Base-by-base conservation (phyloP, 208 protist genomes). In the Leishmania lainsoni region DNA sequence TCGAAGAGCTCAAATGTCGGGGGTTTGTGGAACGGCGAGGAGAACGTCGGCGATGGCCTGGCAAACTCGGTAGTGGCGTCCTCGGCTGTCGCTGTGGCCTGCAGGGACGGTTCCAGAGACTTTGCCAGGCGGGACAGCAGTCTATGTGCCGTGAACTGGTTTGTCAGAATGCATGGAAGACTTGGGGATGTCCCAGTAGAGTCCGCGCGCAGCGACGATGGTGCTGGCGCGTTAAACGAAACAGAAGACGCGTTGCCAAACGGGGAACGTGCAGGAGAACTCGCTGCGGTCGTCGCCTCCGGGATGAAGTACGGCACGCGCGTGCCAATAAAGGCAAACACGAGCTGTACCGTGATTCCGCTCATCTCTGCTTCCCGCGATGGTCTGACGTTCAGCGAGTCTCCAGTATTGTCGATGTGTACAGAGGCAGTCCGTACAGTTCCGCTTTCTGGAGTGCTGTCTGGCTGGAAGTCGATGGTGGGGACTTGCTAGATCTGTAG, bases 271-370 rank as follows among this genome's bases (percentile, higher is more conserved):
- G 51, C 48, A 8, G 77, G 78, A 14, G 78, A 81, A 1, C 14
- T 39, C 4, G 81, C 8, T 10, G 71, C 10, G 12, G 45, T 51
- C 3, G 45, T 54, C 69, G 69, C 29, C 42, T 51, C 69, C 10
- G 26, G 56, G n/a, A 86, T 80, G 71, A 72, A 72, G 69, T 85
- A 85, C 0, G 82, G 82, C 71, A 83, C 78, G 2, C 83, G 83
- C 22, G 78, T 83, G 78, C 83, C 77, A n/a, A 86, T 49, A 45
- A 86, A 83, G 75, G 83, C 83, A 35, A 86, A 86, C 4, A 86
- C 58, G 10, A 86, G 83, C 66, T 83, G 83, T 65, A 86, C 77
- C 0, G 75, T 86, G 35, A 86, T 86, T 0, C 68, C 73, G 14
- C 59, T 79, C 79, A 83, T 86, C 26, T 74, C 56, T 74, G 22